Evolutionary conservation across 768 basidiomycete genomes (phyloP).

Genomic region (Boletus coccyginus): DNA sequence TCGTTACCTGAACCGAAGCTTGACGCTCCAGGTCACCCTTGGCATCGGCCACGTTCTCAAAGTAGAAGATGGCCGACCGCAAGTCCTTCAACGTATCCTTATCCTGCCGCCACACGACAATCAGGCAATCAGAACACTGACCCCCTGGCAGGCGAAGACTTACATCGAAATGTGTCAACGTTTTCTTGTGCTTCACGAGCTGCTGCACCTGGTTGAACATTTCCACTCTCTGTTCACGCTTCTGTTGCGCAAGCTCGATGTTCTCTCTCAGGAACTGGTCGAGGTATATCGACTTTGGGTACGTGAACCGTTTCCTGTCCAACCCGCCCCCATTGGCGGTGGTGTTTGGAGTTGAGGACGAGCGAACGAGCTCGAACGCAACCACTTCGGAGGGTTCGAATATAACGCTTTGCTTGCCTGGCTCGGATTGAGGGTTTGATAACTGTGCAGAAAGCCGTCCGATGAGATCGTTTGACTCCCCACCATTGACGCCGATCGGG

Average conservation of each 20-base stretch:
- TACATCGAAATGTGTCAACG: conserved; percentile 56
- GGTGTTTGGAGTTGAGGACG: conserved; percentile 15
- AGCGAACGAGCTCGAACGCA: conserved; percentile 48
- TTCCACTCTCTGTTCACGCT: conserved; percentile 34
- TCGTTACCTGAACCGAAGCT: conserved; percentile 40
- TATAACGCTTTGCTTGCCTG: conserved; percentile 53
- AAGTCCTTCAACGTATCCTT: conserved; percentile 63
- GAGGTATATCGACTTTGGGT: conserved; percentile 64
- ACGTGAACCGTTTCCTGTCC: conserved; percentile 45
- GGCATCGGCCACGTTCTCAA: conserved; percentile 59
- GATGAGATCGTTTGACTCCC: conserved; percentile 54
- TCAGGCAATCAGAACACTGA: neutral
- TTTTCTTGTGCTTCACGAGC: conserved; percentile 44
- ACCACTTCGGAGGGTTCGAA: conserved; percentile 62
- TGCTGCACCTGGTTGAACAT: conserved; percentile 48
- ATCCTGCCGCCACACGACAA: conserved; percentile 38
- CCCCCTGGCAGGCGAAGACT: conserved; percentile 17
- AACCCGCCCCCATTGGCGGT: conserved; percentile 10
- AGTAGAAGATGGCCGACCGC: conserved; percentile 63
- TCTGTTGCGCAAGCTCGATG: conserved; percentile 39
- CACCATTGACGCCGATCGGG: conserved; percentile 45
- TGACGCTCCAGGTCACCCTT: conserved; percentile 48
- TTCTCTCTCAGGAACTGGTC: conserved; percentile 71
- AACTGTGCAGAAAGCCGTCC: conserved; percentile 43
- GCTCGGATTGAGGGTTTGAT: conserved; percentile 24